Conservation (phyloP, 371 early-diverging fungal species). For the Ordospora pajunii region DNA sequence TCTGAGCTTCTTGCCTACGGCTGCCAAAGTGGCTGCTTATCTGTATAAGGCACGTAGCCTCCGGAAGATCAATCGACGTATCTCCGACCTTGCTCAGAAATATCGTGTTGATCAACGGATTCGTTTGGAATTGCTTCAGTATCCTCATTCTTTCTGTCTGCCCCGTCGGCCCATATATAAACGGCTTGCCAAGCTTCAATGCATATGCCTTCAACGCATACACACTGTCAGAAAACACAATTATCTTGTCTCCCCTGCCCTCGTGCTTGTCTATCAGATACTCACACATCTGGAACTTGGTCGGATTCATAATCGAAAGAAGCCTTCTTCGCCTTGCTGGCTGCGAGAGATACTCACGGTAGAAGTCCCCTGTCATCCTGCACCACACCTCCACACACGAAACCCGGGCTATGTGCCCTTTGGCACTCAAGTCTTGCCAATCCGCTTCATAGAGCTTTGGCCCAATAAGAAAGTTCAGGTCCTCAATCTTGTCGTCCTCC, state of each 20-base stretch:
- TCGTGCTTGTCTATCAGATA: conserved; percentile 89
- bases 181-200: conserved; percentile 74
- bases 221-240: conserved; percentile 97
- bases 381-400: conserved; percentile 98
- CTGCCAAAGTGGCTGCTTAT: conserved; percentile 96
- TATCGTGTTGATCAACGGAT: conserved; percentile 81
- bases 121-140: conserved; percentile 82
- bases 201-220: conserved; percentile 90
- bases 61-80: conserved; percentile 96
- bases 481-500: conserved; percentile 97
- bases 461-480: conserved; percentile 95
- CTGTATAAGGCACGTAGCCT: conserved; percentile 94
- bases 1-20: conserved; percentile 96
- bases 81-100: conserved; percentile 98
- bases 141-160: conserved; percentile 88
- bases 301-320: conserved; percentile 91
- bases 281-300: conserved; percentile 90
- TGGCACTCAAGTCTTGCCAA: conserved; percentile 92
- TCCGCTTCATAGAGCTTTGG: conserved; percentile 99
- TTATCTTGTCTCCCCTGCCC: conserved; percentile 89
- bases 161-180: conserved; percentile 86
- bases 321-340: conserved; percentile 66
- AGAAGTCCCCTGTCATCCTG: conserved; percentile 92
- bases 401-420: conserved; percentile 95
- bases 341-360: conserved; percentile 74